Conservation (phyloP, 2,329 filamentous ascomycete species). For the Fusarium sp. region DNA sequence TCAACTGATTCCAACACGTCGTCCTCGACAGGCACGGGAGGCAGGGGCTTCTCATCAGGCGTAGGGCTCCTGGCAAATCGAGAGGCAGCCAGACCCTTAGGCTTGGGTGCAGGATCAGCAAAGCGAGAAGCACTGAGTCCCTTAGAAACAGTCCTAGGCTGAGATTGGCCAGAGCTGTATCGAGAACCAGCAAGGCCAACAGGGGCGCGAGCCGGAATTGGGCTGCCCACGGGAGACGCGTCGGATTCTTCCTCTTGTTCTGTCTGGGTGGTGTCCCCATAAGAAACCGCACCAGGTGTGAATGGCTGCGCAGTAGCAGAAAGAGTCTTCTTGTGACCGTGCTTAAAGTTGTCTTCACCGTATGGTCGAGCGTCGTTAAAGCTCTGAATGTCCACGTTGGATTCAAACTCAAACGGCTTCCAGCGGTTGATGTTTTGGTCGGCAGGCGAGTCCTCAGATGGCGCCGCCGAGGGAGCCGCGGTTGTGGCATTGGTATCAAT, state of each 20-base stretch:
- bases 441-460: conserved; percentile 65
- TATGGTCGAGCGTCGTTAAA: conserved; percentile 67
- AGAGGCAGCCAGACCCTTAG: conserved; percentile 58
- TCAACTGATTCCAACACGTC: conserved; percentile 48
- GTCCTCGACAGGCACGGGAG: conserved; percentile 45
- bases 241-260: conserved; percentile 37
- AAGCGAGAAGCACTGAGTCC: conserved; percentile 62
- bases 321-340: conserved; percentile 61
- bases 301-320: conserved; percentile 81
- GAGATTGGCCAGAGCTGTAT: conserved; percentile 35
- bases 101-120: conserved; percentile 58
- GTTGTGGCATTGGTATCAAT: conserved; percentile 66
- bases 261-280: conserved; percentile 39
- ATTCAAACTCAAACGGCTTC: conserved; percentile 72
- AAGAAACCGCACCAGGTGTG: conserved; percentile 58
- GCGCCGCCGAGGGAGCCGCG: conserved; percentile 64
- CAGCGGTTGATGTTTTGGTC: conserved; percentile 59
- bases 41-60: conserved; percentile 34
- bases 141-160: conserved; percentile 50
- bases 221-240: conserved; percentile 37
- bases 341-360: conserved; percentile 58
- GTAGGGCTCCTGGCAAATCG: conserved; percentile 59
- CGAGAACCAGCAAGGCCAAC: conserved; percentile 39
- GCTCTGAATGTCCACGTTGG: conserved; percentile 58
- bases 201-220: conserved; percentile 35